Evolutionary conservation across 352 stramenopile genomes (phyloP).

Genomic region (Phytophthora parvispora): DNA sequence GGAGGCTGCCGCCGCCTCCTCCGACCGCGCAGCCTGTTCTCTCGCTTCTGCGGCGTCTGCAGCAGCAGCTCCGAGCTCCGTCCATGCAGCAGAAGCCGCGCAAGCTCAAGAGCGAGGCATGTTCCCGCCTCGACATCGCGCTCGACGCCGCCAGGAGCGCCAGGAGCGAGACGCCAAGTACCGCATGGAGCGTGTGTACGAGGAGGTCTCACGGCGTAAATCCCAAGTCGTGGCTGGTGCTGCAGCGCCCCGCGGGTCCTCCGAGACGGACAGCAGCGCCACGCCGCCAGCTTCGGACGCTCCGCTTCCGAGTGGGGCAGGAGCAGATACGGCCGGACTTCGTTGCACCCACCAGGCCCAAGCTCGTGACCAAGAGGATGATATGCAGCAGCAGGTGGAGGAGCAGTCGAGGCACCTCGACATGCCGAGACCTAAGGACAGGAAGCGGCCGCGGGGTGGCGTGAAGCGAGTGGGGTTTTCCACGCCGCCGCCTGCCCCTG

Average conservation of each 20-base stretch:
- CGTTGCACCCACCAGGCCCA: conserved; percentile 20
- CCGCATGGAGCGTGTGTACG: conserved; percentile 66
- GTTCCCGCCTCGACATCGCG: conserved; percentile 9
- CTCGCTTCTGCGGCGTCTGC: not conserved
- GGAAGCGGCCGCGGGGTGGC: conserved; percentile 30
- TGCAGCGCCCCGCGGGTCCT: conserved; percentile 25
- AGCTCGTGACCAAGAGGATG: not conserved
- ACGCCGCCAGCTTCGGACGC: conserved; percentile 20
- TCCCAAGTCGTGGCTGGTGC: conserved; percentile 22
- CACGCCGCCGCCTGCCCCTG: conserved; percentile 12
- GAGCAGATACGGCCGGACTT: conserved; percentile 31
- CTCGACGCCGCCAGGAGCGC: conserved; percentile 11
- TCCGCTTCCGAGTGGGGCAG: conserved; percentile 16
- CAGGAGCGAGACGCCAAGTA: conserved; percentile 39
- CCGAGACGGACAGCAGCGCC: conserved; percentile 36
- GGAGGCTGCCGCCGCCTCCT: not conserved
- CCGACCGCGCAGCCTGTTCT: not conserved
- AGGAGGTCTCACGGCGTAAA: conserved; percentile 55
- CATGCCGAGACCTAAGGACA: conserved; percentile 23
- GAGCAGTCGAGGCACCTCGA: conserved; percentile 18
- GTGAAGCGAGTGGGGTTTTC: conserved; percentile 40
- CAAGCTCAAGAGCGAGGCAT: conserved; percentile 2
- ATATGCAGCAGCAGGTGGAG: not conserved
- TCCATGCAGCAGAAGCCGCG: conserved; percentile 20
- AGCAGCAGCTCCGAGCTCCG: not conserved